A percentile compares a stretch with the other conserved stretches of the same genome.
Evolutionary conservation across 257 asterid genomes (phyloP).

Genomic region (Solanum medicagineum): DNA sequence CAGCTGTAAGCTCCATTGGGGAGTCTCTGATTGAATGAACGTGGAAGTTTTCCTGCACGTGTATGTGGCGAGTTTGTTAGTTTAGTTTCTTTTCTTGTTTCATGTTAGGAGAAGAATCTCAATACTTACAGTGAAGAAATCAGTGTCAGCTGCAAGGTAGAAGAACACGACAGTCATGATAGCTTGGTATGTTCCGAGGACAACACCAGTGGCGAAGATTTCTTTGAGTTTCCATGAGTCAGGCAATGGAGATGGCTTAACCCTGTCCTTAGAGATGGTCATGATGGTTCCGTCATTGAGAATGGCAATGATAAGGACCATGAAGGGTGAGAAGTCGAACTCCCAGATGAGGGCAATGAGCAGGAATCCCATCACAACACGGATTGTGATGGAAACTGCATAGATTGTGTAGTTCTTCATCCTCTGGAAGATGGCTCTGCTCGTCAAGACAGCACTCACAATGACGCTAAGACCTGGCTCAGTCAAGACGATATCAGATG

Average conservation of each 20-base stretch:
- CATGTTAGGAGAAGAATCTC: not conserved
- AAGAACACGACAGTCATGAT: constrained; percentile 68
- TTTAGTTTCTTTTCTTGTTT: not conserved
- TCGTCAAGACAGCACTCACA: constrained; percentile 73
- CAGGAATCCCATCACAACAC: constrained; percentile 79
- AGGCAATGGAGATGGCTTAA: constrained; percentile 82
- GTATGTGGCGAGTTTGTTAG: not conserved
- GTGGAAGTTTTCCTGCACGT: constrained; percentile 24
- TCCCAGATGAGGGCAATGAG: constrained; percentile 81
- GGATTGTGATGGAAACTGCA: constrained; percentile 75
- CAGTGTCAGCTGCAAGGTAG: constrained; percentile 62
- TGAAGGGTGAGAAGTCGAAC: constrained; percentile 89
- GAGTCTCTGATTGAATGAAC: constrained; percentile 41
- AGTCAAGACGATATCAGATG: constrained; percentile 78
- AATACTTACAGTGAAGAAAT: constrained; percentile 43
- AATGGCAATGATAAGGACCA: constrained; percentile 79
- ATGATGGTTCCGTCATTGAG: constrained; percentile 91
- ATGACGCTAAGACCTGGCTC: constrained; percentile 90
- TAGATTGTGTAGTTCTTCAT: constrained; percentile 88
- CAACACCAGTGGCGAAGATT: constrained; percentile 77
- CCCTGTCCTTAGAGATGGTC: constrained; percentile 87
- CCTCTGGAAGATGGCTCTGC: constrained; percentile 90
- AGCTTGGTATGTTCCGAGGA: constrained; percentile 81
- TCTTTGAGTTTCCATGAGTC: constrained; percentile 94
- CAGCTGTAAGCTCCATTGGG: constrained; percentile 51